Conservation (phyloP, 306 rosid genomes). For the Quercus variabilis region DNA sequence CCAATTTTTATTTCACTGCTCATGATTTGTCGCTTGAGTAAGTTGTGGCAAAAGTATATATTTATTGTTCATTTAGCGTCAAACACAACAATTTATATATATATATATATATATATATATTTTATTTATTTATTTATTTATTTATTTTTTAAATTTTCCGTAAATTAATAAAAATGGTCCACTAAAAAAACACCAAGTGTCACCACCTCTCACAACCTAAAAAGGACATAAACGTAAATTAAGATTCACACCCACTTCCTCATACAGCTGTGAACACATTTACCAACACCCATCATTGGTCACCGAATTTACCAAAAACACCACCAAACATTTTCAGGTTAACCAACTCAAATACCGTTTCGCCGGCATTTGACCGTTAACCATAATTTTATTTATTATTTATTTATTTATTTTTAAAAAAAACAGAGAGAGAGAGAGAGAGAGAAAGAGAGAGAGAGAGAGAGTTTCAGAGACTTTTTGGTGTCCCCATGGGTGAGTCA, state of each 20-base stretch:
- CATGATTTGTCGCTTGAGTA: accelerated
- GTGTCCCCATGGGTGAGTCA: conserved; percentile 1
- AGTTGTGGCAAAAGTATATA: accelerated
- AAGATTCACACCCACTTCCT: too few species aligned
- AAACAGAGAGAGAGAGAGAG: not conserved
- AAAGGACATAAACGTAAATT: conserved; percentile 23
- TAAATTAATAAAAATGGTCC: not conserved
- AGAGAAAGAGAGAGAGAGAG: not conserved
- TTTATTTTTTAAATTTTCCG: too few species aligned
- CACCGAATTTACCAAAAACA: not conserved
- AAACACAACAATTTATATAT: too few species aligned
- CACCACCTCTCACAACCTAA: not conserved
- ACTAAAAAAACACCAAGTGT: not conserved
- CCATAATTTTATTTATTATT: not conserved
- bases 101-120: too few species aligned
- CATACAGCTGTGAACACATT: conserved; percentile 30
- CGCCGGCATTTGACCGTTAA: conserved; percentile 39
- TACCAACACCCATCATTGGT: conserved; percentile 20
- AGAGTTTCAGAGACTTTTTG: not conserved
- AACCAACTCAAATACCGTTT: not conserved
- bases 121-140: too few species aligned
- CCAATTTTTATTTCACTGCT: accelerated
- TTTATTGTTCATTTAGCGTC: too few species aligned
- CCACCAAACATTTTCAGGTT: not conserved
- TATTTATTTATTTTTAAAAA: too few species aligned